Evolutionary conservation across 2,329 filamentous ascomycete genomes (phyloP), one percentile per base, ranked within the genome.

Genomic region (Byssothecium circinans): DNA sequence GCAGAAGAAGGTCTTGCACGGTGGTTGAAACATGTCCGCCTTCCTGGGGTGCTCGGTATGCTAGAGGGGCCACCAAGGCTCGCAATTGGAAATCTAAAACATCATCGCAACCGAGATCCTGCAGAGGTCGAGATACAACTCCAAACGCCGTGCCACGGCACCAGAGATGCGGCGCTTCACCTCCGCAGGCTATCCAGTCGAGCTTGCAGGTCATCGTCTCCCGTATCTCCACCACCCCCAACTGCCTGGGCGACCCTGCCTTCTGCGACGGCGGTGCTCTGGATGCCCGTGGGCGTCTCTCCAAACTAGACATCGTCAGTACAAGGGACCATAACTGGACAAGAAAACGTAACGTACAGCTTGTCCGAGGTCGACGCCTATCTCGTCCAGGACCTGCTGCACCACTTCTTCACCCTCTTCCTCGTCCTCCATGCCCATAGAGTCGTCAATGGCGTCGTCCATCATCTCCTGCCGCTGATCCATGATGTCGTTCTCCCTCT

Each of bases 391-490:
- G 4, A 99, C 89, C 73, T 96, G 91, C 63, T 96, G 95, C 27
- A 99, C 91, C 11, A 97, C 89, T 69, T 99, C 94, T 61, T 99
- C 94, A 27, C 91, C 89, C 71, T 97, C 94, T 62, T 96, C 94
- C 66, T 99, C 94, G 52, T 95, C 85, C 46, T 87, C 84, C 30
- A 95, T 78, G 19, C 95, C 94, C 62, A 94, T 96, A 41, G 92
- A 91, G 70, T 99, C 94, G 68, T 99, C 94, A 50, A 99, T 94
- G 17, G 91, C 92, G 72, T 97, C 94, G 68, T 97, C 92, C 94
- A 99, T 97, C 89, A 99, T 96, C 73, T 97, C 94, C 71, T 97
- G 91, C 56, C 94, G 83, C 74, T 97, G 91, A 62, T 99, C 94
- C 94, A 99, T 99, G 49, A 99, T 91, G 65, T 97, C 94, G 74